Percentiles rank a stretch among this genome's conserved stretches.
Conservation (phyloP, 1,284 basidiomycete genomes). For the Heterobasidion annosum region DNA sequence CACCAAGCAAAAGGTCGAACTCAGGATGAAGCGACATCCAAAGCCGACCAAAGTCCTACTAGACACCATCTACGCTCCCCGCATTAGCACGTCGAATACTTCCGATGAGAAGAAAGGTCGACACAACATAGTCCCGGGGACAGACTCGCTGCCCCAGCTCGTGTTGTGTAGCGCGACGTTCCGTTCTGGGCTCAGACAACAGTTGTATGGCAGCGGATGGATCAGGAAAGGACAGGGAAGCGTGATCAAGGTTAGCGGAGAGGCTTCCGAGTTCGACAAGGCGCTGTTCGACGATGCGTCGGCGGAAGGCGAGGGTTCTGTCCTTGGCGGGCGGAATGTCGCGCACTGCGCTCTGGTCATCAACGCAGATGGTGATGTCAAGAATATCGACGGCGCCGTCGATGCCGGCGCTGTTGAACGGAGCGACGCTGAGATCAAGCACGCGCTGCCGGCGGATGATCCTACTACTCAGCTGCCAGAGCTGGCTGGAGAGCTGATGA, state of each 20-base stretch:
- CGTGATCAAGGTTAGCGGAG: constrained; percentile 35
- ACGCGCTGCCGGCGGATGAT: not conserved
- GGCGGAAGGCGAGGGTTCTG: constrained; percentile 12
- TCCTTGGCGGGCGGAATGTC: constrained; percentile 25
- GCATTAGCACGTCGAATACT: constrained; percentile 2
- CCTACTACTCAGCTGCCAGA: not conserved
- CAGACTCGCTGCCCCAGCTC: constrained; percentile 38
- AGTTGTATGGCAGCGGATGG: constrained; percentile 49
- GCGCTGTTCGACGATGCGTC: not conserved
- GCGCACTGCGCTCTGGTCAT: constrained; percentile 58
- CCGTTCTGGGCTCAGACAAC: constrained; percentile 38
- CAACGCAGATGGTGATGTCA: constrained; percentile 35
- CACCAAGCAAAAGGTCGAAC: constrained; percentile 25
- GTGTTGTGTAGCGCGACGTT: constrained; percentile 66
- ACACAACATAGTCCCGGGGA: not conserved
- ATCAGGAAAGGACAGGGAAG: constrained; percentile 31
- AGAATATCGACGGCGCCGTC: constrained; percentile 34
- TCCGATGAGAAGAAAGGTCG: not conserved
- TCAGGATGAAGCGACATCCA: constrained; percentile 41
- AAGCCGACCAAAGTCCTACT: constrained; percentile 49
- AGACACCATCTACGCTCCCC: constrained; percentile 36
- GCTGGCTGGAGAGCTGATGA: constrained; percentile 1
- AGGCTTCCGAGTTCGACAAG: constrained; percentile 4
- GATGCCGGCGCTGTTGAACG: not conserved
- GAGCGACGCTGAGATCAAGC: not conserved